Evolutionary conservation across 2,329 filamentous ascomycete genomes (phyloP).

Genomic region (Fusarium piperis): DNA sequence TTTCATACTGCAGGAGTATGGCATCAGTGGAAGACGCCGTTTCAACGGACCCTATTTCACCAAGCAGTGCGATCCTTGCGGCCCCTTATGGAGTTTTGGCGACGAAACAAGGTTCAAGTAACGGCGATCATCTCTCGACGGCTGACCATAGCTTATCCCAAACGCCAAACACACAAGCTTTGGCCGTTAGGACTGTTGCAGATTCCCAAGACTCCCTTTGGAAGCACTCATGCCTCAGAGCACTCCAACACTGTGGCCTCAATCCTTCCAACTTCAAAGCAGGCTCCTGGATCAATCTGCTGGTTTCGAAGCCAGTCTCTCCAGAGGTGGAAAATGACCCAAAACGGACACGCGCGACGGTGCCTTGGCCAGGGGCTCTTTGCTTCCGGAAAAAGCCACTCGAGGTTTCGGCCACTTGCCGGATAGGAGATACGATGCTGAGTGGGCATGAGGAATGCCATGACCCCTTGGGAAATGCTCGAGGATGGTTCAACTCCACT

Average conservation of each 20-base stretch:
- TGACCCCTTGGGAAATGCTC: conserved; percentile 60
- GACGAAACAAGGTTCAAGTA: conserved; percentile 37
- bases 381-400: conserved; percentile 62
- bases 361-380: conserved; percentile 65
- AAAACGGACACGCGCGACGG: conserved; percentile 53
- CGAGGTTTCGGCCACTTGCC: conserved; percentile 51
- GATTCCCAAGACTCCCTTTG: conserved; percentile 56
- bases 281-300: conserved; percentile 62
- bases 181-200: conserved; percentile 53
- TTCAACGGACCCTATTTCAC: conserved; percentile 50
- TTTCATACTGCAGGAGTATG: conserved; percentile 59
- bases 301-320: conserved; percentile 57
- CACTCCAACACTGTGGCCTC: conserved; percentile 62
- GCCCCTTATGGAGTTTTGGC: conserved; percentile 62
- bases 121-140: conserved; percentile 41
- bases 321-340: conserved; percentile 55
- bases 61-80: conserved; percentile 59
- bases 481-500: conserved; percentile 57
- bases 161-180: conserved; percentile 63
- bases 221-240: conserved; percentile 61
- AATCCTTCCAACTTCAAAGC: conserved; percentile 54
- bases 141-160: conserved; percentile 52
- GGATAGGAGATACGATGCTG: conserved; percentile 52
- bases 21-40: conserved; percentile 56
- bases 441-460: conserved; percentile 54